Percentiles rank a stretch among this genome's conserved stretches.
These are phyloP conservation scores for Pseudogymnoascus sp. DNA, from an alignment of 2,329 filamentous ascomycete genomes.

Conservation along the genomic window DNA sequence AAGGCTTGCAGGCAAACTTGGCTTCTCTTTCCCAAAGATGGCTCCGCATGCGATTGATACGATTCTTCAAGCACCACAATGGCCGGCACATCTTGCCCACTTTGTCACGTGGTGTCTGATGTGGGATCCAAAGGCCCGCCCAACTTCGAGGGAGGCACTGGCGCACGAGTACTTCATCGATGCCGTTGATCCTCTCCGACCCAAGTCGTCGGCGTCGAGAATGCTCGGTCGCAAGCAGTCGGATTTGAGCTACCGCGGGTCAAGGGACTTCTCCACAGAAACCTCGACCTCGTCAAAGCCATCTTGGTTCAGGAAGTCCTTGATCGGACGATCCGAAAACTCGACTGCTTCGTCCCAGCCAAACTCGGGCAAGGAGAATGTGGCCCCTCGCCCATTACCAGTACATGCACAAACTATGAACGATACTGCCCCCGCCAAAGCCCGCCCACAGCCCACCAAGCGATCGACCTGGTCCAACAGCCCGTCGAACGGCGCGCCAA, in stretches of 20 bases:
- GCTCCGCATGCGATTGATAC: conserved; percentile 94
- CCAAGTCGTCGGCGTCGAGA: conserved; percentile 81
- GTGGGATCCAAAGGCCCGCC: conserved; percentile 92
- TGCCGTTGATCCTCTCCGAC: conserved; percentile 81
- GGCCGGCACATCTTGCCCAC: conserved; percentile 77
- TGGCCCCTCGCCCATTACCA: conserved; percentile 38
- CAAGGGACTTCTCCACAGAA: conserved; percentile 50
- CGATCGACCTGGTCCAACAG: conserved; percentile 91
- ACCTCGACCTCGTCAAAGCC: conserved; percentile 65
- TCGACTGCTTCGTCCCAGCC: conserved; percentile 49
- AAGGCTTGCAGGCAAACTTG: conserved; percentile 84
- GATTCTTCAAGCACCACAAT: conserved; percentile 81
- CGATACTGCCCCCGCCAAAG: conserved; percentile 37
- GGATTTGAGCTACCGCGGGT: conserved; percentile 60
- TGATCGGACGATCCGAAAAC: conserved; percentile 72
- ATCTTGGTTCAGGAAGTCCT: conserved; percentile 93
- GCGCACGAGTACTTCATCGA: conserved; percentile 92
- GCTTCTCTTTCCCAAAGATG: conserved; percentile 99
- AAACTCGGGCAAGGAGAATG: conserved; percentile 36
- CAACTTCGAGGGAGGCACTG: conserved; percentile 88
- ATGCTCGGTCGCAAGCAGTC: conserved; percentile 86
- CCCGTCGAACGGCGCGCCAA: conserved; percentile 70
- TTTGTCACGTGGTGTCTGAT: conserved; percentile 98
- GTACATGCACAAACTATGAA: conserved; percentile 32
- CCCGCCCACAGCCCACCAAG: conserved; percentile 55